phyloP scores from a whole-genome alignment of 805 yeast genomes.

The Vanderwaltozyma polyspora region DNA sequence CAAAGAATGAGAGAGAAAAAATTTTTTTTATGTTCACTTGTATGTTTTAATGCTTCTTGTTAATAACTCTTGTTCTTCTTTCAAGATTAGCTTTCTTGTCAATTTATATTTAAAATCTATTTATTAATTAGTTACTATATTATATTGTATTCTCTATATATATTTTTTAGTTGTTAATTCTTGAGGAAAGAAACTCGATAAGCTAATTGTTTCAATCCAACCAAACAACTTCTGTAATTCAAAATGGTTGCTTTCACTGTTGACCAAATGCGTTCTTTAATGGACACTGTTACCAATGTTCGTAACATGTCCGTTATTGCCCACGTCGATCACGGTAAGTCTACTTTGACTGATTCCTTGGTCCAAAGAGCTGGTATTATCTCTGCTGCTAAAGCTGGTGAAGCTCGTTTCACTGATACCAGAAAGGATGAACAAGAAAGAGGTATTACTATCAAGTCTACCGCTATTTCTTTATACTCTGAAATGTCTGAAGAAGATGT shows the following conservation, averaged over 20 bases:
- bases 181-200: background rate
- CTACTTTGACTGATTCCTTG: constrained; percentile 96
- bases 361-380: constrained; percentile 99
- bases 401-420: constrained; percentile 98
- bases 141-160: too few species aligned
- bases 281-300: constrained; percentile 98
- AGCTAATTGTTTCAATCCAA: constrained; percentile 3
- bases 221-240: constrained; percentile 2
- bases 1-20: too few species aligned
- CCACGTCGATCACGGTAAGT: constrained; percentile 99
- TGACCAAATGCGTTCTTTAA: constrained; percentile 92
- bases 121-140: too few species aligned
- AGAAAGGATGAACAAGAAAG: constrained; percentile 99
- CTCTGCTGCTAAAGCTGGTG: constrained; percentile 99
- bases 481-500: constrained; percentile 71
- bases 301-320: constrained; percentile 99
- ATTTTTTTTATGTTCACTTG: too few species aligned
- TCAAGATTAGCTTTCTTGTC: too few species aligned
- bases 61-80: too few species aligned
- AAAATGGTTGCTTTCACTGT: constrained; percentile 40
- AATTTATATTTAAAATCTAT: too few species aligned
- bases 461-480: constrained; percentile 92
- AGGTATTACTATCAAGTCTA: constrained; percentile 98
- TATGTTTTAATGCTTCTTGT: too few species aligned
- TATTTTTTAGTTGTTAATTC: background rate